Percentiles rank a stretch among this genome's conserved stretches.
Evolutionary conservation across 495 filamentous ascomycete species (phyloP).

Genomic region (Neurospora intermedia): DNA sequence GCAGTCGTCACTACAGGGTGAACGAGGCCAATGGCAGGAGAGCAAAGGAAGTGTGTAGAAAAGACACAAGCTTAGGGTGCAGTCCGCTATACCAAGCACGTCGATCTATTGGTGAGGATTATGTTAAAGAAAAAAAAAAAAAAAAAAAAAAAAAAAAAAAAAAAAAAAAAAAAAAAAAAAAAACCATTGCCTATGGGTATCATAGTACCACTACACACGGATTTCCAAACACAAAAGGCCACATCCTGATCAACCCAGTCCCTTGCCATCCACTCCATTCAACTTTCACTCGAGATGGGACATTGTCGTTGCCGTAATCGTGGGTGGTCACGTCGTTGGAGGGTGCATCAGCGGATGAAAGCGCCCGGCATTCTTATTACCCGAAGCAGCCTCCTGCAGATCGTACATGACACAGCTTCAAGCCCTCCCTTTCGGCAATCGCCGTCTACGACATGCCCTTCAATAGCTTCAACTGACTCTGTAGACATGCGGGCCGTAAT

Average conservation of each 20-base stretch:
- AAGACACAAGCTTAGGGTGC: background rate
- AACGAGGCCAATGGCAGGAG: background rate
- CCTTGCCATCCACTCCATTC: background rate
- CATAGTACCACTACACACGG: background rate
- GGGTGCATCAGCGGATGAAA: constrained; percentile 6
- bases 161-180: background rate
- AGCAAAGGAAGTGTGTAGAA: background rate
- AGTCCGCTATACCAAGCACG: background rate
- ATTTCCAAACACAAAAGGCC: background rate
- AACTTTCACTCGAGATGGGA: background rate
- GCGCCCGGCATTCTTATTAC: constrained; percentile 7
- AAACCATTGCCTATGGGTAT: background rate
- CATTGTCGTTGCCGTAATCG: background rate
- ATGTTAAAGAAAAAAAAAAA: too few species aligned
- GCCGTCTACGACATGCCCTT: background rate
- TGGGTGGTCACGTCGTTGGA: background rate
- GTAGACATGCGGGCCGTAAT: background rate
- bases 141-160: too few species aligned
- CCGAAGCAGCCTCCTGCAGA: background rate
- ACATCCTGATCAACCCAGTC: background rate
- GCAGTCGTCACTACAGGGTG: background rate
- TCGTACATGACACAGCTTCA: background rate
- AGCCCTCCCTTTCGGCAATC: constrained; percentile 5
- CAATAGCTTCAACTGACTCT: background rate
- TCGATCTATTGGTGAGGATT: background rate